A percentile compares a stretch with the other conserved stretches of the same genome.
These are phyloP conservation scores for Fusarium anguioides DNA, from an alignment of 2,329 filamentous ascomycete species.

Conservation along the genomic window DNA sequence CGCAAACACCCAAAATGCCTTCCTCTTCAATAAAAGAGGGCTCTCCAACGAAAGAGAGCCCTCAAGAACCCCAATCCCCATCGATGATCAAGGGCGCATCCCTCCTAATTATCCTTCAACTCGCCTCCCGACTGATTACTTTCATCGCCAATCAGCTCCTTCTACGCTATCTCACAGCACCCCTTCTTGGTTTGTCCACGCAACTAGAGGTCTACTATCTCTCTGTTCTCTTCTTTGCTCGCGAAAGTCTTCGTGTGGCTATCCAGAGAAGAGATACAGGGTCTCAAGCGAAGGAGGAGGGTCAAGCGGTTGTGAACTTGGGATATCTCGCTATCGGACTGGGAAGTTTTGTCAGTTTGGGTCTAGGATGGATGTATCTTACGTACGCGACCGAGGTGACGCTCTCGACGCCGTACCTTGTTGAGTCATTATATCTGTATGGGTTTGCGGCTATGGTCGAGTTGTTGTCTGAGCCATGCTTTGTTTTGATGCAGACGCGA, in stretches of 20 bases:
- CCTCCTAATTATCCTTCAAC: slow-evolving; percentile 87
- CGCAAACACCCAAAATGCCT: slow-evolving; percentile 2
- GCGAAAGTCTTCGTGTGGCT: slow-evolving; percentile 91
- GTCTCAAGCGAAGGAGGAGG: slow-evolving; percentile 47
- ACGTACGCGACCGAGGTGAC: slow-evolving; percentile 60
- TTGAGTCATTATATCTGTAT: slow-evolving; percentile 64
- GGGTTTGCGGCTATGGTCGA: slow-evolving; percentile 73
- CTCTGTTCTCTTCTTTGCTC: slow-evolving; percentile 92
- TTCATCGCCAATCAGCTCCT: slow-evolving; percentile 94
- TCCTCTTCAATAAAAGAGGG: neutral
- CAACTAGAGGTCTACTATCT: slow-evolving; percentile 95
- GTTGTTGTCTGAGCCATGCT: slow-evolving; percentile 86
- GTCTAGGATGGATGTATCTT: slow-evolving; percentile 76
- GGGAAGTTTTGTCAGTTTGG: slow-evolving; percentile 71
- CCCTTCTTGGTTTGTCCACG: slow-evolving; percentile 84
- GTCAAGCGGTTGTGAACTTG: slow-evolving; percentile 87
- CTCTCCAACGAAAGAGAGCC: neutral
- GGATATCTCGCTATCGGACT: slow-evolving; percentile 81
- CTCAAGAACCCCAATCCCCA: slow-evolving; percentile 11
- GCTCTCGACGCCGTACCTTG: slow-evolving; percentile 72
- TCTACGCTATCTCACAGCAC: slow-evolving; percentile 86
- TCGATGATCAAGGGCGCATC: slow-evolving; percentile 76
- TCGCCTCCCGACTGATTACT: slow-evolving; percentile 86
- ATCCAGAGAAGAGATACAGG: slow-evolving; percentile 76
- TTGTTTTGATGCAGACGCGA: slow-evolving; percentile 85